Conservation (phyloP, 805 yeast species). For the Vanderwaltozyma polyspora region DNA sequence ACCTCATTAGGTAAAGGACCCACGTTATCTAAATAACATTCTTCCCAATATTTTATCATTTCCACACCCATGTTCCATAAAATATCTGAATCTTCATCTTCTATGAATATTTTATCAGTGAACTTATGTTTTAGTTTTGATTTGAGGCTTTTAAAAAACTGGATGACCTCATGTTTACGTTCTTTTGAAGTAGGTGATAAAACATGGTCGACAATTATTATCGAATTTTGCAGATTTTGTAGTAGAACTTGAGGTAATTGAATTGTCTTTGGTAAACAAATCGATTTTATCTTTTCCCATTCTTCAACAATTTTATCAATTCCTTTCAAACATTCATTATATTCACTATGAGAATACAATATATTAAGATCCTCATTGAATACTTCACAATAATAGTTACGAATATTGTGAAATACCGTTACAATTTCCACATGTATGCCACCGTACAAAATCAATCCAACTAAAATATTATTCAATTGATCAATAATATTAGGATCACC, state of each 20-base stretch:
- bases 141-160: not conserved
- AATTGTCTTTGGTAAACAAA: slow-evolving; percentile 1
- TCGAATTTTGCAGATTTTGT: not conserved
- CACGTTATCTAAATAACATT: slow-evolving; percentile 7
- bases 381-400: slow-evolving; percentile 17
- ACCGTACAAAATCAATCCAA: slow-evolving; percentile 36
- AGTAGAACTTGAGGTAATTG: slow-evolving; percentile 5
- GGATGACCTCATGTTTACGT: not conserved
- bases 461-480: slow-evolving; percentile 31
- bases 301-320: slow-evolving; percentile 5
- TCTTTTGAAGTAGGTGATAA: not conserved
- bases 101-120: not conserved
- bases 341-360: not conserved
- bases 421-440: slow-evolving; percentile 33
- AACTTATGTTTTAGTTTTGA: not conserved
- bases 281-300: slow-evolving; percentile 3
- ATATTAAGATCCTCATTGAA: not conserved
- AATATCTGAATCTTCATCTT: not conserved
- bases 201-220: not conserved
- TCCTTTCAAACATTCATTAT: slow-evolving; percentile 6
- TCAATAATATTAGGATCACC: slow-evolving; percentile 31
- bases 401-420: slow-evolving; percentile 33
- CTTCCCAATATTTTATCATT: slow-evolving; percentile 9
- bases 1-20: slow-evolving; percentile 1
- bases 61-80: slow-evolving; percentile 7